These are phyloP conservation scores for Spergularia bocconei DNA, from an alignment of 148 eudicot genomes.

Conservation along the genomic window DNA sequence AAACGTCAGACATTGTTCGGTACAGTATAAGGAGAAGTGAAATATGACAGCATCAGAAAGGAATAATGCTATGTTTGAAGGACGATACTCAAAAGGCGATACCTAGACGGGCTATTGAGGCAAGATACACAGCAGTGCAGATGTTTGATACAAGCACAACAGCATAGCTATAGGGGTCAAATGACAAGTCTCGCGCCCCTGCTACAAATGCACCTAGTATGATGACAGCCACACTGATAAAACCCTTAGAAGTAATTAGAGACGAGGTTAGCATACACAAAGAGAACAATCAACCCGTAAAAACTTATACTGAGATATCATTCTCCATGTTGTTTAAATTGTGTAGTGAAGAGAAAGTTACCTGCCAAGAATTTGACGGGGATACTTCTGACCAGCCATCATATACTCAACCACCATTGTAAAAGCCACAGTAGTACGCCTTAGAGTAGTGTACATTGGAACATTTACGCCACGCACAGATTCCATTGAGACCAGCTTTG, in stretches of 20 bases:
- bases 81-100: constrained; percentile 4
- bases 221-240: constrained; percentile 59
- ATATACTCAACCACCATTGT: constrained; percentile 70
- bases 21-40: neutral
- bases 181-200: constrained; percentile 60
- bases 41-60: neutral
- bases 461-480: constrained; percentile 71
- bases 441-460: constrained; percentile 80
- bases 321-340: no score
- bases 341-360: constrained; percentile 6
- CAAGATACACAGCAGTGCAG: constrained; percentile 56
- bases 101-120: constrained; percentile 61
- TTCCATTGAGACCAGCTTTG: constrained; percentile 74
- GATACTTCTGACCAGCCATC: constrained; percentile 45
- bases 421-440: constrained; percentile 70
- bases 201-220: constrained; percentile 61
- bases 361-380: constrained; percentile 49
- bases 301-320: neutral
- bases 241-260: constrained; percentile 22
- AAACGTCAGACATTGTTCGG: neutral
- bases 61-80: constrained; percentile 3
- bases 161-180: constrained; percentile 49
- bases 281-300: neutral
- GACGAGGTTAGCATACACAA: constrained; percentile 24
- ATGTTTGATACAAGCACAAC: constrained; percentile 49